A percentile compares a stretch with the other conserved stretches of the same genome.
phyloP scores from a whole-genome alignment of 2,329 filamentous ascomycete genomes.

The Fusarium mangiferae region DNA sequence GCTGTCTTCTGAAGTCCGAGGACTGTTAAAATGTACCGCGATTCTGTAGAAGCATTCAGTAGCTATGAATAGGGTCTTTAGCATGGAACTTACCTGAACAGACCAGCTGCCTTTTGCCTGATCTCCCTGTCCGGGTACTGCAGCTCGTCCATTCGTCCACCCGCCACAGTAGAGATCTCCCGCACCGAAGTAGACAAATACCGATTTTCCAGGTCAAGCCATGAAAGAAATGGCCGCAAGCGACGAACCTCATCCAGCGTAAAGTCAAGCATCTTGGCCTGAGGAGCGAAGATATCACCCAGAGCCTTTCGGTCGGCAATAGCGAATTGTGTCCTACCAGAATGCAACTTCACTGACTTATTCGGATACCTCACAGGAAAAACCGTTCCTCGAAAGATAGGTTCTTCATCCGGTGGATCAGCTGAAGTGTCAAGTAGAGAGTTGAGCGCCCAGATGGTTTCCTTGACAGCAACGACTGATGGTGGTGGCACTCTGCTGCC shows the following conservation, averaged over 20 bases:
- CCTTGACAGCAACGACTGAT: slow-evolving; percentile 42
- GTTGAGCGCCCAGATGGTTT: slow-evolving; percentile 48
- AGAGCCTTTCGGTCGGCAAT: slow-evolving; percentile 49
- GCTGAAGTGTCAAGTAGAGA: slow-evolving; percentile 41
- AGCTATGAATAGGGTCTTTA: rapidly evolving
- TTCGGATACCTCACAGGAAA: slow-evolving; percentile 43
- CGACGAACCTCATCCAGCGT: slow-evolving; percentile 46
- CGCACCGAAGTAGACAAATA: slow-evolving; percentile 49
- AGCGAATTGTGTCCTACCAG: slow-evolving; percentile 43
- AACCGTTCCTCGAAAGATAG: slow-evolving; percentile 15
- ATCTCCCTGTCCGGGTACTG: slow-evolving; percentile 43
- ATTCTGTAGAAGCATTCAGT: slow-evolving; percentile 21
- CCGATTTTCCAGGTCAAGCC: slow-evolving; percentile 46
- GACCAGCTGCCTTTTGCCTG: slow-evolving; percentile 43
- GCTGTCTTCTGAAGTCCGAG: slow-evolving; percentile 1
- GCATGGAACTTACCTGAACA: slow-evolving; percentile 44
- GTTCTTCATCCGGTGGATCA: background rate
- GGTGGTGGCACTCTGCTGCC: background rate
- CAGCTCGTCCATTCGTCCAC: slow-evolving; percentile 26
- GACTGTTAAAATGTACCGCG: slow-evolving; percentile 38
- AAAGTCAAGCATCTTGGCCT: slow-evolving; percentile 51
- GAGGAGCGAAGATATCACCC: slow-evolving; percentile 39
- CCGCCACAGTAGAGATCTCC: slow-evolving; percentile 47
- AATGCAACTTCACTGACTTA: slow-evolving; percentile 18
- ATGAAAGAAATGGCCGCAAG: slow-evolving; percentile 48